Percentiles rank a stretch among this genome's conserved stretches.
Evolutionary conservation across 1,139 yeast genomes (phyloP).

Genomic region (Suhomyces chickasaworum): DNA sequence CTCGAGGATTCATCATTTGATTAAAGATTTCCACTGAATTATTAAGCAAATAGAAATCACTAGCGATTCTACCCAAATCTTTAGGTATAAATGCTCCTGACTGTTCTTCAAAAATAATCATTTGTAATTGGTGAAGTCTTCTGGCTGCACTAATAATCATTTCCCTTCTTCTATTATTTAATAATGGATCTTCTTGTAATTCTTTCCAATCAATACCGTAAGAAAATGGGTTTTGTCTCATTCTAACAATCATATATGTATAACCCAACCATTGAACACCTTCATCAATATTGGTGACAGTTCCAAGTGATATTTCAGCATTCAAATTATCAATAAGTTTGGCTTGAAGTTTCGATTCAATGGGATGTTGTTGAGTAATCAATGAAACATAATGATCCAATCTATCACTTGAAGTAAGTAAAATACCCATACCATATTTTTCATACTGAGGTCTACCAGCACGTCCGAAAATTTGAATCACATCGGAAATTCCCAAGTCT

Average conservation of each 20-base stretch:
- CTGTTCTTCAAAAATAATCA: slow-evolving; percentile 89
- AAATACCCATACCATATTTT: slow-evolving; percentile 85
- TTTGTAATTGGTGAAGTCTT: slow-evolving; percentile 78
- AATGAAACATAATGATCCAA: slow-evolving; percentile 85
- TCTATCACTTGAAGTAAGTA: slow-evolving; percentile 80
- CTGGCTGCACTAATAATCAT: slow-evolving; percentile 82
- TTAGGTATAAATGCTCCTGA: slow-evolving; percentile 81
- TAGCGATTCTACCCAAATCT: slow-evolving; percentile 91
- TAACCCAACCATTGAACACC: slow-evolving; percentile 97
- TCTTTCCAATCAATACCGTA: slow-evolving; percentile 94
- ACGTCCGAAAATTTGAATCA: slow-evolving; percentile 96
- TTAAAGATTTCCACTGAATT: slow-evolving; percentile 89
- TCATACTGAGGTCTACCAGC: slow-evolving; percentile 99
- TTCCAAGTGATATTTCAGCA: slow-evolving; percentile 94
- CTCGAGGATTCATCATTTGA: slow-evolving; percentile 77
- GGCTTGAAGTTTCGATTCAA: slow-evolving; percentile 78
- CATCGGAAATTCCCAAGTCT: slow-evolving; percentile 94
- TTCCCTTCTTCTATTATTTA: slow-evolving; percentile 70
- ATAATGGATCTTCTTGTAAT: slow-evolving; percentile 76
- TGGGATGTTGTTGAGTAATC: slow-evolving; percentile 93
- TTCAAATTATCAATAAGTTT: slow-evolving; percentile 88
- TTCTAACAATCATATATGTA: slow-evolving; percentile 89
- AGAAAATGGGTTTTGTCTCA: slow-evolving; percentile 90
- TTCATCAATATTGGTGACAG: slow-evolving; percentile 92
- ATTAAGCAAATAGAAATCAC: slow-evolving; percentile 86